Conservation (phyloP, 768 basidiomycete genomes). For the Termitomyces sp. region DNA sequence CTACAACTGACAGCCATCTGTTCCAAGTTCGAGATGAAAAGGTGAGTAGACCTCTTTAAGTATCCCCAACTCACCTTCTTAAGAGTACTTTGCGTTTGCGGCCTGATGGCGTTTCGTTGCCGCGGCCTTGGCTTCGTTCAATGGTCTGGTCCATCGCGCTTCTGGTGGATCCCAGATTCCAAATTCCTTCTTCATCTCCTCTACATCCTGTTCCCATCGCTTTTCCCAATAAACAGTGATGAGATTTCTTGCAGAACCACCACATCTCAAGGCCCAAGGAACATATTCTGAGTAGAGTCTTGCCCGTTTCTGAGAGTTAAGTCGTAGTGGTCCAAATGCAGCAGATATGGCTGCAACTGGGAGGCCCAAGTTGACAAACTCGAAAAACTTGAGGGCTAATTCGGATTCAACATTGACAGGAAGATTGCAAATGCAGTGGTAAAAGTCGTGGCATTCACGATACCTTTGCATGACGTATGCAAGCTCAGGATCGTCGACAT, state of each 20-base stretch:
- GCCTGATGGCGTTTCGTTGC: slow-evolving; percentile 25
- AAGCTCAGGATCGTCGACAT: slow-evolving; percentile 90
- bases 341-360: slow-evolving; percentile 85
- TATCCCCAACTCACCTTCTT: not conserved
- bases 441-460: slow-evolving; percentile 96
- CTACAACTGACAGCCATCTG: not conserved
- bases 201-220: slow-evolving; percentile 80
- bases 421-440: slow-evolving; percentile 85
- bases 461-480: slow-evolving; percentile 99
- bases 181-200: slow-evolving; percentile 79
- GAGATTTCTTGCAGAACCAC: slow-evolving; percentile 65
- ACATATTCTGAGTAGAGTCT: slow-evolving; percentile 76
- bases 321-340: slow-evolving; percentile 69
- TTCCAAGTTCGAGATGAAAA: not conserved
- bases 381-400: slow-evolving; percentile 91
- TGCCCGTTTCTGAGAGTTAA: slow-evolving; percentile 48
- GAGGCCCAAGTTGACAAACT: slow-evolving; percentile 86
- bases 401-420: slow-evolving; percentile 90
- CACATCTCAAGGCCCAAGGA: slow-evolving; percentile 89
- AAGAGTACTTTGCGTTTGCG: not conserved
- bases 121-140: slow-evolving; percentile 56
- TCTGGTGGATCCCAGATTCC: slow-evolving; percentile 82
- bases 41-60: not conserved
- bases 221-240: slow-evolving; percentile 96
- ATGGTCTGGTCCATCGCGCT: slow-evolving; percentile 60